Evolutionary conservation across 2,329 filamentous ascomycete species (phyloP).

Genomic region (Proliferodiscus dingleyae): DNA sequence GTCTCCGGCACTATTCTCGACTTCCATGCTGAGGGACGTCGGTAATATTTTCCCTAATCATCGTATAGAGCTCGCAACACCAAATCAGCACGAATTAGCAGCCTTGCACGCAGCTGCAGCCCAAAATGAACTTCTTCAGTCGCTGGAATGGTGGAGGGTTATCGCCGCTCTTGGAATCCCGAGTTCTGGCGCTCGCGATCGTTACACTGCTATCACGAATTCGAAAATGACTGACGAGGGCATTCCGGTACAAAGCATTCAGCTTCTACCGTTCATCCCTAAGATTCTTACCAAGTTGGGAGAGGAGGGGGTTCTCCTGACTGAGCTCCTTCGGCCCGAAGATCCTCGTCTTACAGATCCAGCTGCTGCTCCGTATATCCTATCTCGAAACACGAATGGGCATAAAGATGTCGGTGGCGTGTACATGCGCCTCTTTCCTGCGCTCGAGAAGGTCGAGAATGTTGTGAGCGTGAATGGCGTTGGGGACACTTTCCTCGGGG

Average conservation of each 20-base stretch:
- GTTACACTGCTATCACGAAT: slow-evolving; percentile 65
- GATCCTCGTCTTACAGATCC: slow-evolving; percentile 63
- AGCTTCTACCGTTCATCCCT: slow-evolving; percentile 83
- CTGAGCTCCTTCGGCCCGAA: slow-evolving; percentile 60
- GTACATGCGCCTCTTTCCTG: slow-evolving; percentile 67
- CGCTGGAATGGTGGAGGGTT: slow-evolving; percentile 68
- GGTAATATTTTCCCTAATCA: slow-evolving; percentile 51
- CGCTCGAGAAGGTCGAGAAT: slow-evolving; percentile 61
- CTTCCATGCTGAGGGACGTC: background rate
- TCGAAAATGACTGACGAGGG: slow-evolving; percentile 68
- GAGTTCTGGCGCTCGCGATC: slow-evolving; percentile 62
- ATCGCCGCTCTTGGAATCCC: slow-evolving; percentile 76
- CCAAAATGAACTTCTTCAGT: slow-evolving; percentile 62
- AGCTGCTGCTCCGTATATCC: slow-evolving; percentile 62
- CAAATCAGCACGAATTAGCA: slow-evolving; percentile 76
- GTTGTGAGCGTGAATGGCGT: slow-evolving; percentile 90
- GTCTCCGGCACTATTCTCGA: slow-evolving; percentile 58
- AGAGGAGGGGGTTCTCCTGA: slow-evolving; percentile 54
- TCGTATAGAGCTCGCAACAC: slow-evolving; percentile 70
- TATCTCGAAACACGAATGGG: slow-evolving; percentile 55
- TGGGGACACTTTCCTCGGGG: slow-evolving; percentile 87
- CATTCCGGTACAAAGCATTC: slow-evolving; percentile 75
- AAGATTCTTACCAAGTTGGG: slow-evolving; percentile 84
- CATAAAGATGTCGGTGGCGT: slow-evolving; percentile 63
- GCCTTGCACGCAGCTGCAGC: slow-evolving; percentile 73